Evolutionary conservation across 2,329 filamentous ascomycete genomes (phyloP).

Genomic region (Aureobasidium sp.): DNA sequence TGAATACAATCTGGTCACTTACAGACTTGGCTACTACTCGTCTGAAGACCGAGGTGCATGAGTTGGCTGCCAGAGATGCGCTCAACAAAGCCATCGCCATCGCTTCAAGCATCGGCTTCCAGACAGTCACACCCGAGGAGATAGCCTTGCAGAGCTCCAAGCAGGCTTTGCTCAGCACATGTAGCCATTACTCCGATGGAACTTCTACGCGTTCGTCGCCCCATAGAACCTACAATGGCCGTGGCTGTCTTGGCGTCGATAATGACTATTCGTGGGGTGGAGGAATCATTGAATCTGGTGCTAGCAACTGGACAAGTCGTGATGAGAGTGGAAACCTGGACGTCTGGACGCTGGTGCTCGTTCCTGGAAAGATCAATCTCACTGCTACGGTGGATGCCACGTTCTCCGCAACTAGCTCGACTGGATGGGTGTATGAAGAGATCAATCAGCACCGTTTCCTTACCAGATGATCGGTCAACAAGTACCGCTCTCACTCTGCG

Average conservation of each 20-base stretch:
- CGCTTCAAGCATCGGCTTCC: background rate
- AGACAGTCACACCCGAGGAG: background rate
- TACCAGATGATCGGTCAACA: background rate
- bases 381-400: background rate
- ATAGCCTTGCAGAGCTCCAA: background rate
- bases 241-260: background rate
- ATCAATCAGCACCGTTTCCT: background rate
- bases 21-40: background rate
- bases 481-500: no score
- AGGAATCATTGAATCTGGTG: background rate
- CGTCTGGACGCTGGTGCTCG: background rate
- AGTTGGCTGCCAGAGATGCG: background rate
- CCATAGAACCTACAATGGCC: background rate
- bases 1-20: background rate
- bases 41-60: background rate
- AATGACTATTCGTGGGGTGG: background rate
- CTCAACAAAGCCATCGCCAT: background rate
- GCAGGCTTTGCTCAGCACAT: background rate
- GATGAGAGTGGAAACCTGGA: background rate
- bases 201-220: background rate
- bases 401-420: background rate
- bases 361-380: background rate
- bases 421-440: background rate
- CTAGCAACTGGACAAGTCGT: background rate
- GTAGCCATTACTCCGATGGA: background rate